Percentiles rank a stretch among this genome's conserved stretches.
Conservation (phyloP, 495 filamentous ascomycete genomes). For the Aspergillus ellipticus region DNA sequence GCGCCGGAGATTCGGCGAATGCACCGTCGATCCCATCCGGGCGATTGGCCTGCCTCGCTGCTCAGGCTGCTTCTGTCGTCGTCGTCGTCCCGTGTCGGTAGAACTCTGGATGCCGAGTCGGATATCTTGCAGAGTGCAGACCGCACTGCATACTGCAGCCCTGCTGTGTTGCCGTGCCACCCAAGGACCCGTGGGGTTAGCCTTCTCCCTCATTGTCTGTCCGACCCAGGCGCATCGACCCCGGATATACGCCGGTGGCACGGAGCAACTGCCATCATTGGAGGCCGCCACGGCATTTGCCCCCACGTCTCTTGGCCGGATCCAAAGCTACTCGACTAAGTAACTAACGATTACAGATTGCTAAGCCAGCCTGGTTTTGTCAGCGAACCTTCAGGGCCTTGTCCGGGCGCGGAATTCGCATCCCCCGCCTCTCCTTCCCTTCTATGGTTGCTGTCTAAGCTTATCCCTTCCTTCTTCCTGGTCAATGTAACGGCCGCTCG, state of each 20-base stretch:
- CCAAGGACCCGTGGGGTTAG: background rate
- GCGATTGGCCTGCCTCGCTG: too few relatives aligned
- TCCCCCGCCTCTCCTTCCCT: slow-evolving; percentile 11
- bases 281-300: background rate
- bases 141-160: background rate
- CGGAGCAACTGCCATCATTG: background rate
- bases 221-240: background rate
- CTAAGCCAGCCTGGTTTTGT: slow-evolving; percentile 16
- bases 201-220: too few relatives aligned
- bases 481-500: slow-evolving; percentile 18
- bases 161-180: background rate
- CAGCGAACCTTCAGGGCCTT: slow-evolving; percentile 15
- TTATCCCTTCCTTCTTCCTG: slow-evolving; percentile 10
- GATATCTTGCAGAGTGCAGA: too few relatives aligned
- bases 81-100: too few relatives aligned
- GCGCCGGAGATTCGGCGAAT: background rate
- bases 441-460: slow-evolving; percentile 1
- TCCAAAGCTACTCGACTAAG: background rate
- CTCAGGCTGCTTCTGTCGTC: too few relatives aligned
- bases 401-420: slow-evolving; percentile 17
- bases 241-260: background rate
- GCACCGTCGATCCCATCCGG: background rate
- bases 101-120: too few relatives aligned
- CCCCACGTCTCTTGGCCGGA: background rate
- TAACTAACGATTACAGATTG: slow-evolving; percentile 2